phyloP scores from a whole-genome alignment of 2,329 filamentous ascomycete species.

The Pseudogymnoascus destructans region DNA sequence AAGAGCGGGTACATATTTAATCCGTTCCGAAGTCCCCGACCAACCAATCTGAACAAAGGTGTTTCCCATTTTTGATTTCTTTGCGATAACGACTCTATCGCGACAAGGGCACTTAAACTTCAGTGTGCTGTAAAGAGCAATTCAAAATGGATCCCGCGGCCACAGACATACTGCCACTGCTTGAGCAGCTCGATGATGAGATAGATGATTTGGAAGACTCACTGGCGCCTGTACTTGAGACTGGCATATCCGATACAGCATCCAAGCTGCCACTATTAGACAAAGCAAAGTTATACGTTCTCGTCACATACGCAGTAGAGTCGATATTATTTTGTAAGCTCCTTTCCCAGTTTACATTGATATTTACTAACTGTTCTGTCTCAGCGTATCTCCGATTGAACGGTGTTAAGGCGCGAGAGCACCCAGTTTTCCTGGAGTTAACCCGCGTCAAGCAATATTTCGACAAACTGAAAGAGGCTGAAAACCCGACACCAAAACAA shows the following conservation, averaged over 20 bases:
- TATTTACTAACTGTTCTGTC: neutral
- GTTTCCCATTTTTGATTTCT: constrained; percentile 3
- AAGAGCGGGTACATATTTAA: neutral
- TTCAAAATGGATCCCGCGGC: constrained; percentile 30
- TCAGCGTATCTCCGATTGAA: constrained; percentile 64
- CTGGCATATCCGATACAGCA: constrained; percentile 51
- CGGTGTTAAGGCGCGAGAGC: constrained; percentile 67
- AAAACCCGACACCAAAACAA: constrained; percentile 46
- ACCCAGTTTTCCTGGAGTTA: constrained; percentile 76
- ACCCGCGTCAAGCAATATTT: constrained; percentile 84
- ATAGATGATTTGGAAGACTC: constrained; percentile 66
- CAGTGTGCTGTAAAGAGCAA: neutral
- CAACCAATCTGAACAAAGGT: constrained; percentile 6
- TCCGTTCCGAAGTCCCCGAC: neutral
- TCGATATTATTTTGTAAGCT: constrained; percentile 71
- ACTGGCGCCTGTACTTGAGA: constrained; percentile 59
- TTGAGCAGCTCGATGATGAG: constrained; percentile 52
- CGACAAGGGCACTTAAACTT: constrained; percentile 3
- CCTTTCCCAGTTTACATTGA: neutral
- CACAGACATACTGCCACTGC: constrained; percentile 19
- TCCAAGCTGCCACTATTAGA: constrained; percentile 82
- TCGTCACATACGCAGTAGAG: constrained; percentile 79
- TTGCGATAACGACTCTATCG: constrained; percentile 7
- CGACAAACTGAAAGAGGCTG: constrained; percentile 71
- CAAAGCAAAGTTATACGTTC: constrained; percentile 85